These are phyloP conservation scores for Dactylellina leptospora DNA, from an alignment of 2,329 filamentous ascomycete species.

Conservation along the genomic window DNA sequence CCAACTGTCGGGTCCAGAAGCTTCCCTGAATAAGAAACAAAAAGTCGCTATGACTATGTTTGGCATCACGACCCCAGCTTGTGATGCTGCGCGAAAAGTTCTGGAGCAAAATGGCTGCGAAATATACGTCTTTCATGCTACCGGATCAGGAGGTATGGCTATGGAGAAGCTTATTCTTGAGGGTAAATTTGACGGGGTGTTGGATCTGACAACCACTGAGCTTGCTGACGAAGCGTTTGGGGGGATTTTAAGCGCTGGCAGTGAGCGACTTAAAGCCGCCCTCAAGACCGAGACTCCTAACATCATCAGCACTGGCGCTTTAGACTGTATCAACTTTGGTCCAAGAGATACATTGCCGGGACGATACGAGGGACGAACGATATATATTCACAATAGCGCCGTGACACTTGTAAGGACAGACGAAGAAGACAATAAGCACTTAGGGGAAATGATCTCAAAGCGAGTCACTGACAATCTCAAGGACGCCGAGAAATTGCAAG, in stretches of 20 bases:
- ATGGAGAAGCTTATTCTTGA: conserved; percentile 73
- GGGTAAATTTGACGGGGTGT: conserved; percentile 69
- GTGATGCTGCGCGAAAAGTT: conserved; percentile 66
- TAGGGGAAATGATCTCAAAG: conserved; percentile 68
- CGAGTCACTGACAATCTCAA: conserved; percentile 63
- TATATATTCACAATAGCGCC: conserved; percentile 73
- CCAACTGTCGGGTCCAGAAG: neutral
- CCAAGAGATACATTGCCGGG: conserved; percentile 67
- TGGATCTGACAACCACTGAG: conserved; percentile 78
- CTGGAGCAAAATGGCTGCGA: conserved; percentile 62
- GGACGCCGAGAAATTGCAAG: conserved; percentile 63
- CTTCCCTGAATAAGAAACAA: neutral
- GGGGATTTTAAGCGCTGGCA: conserved; percentile 70
- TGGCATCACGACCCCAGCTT: conserved; percentile 75
- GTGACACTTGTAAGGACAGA: conserved; percentile 74
- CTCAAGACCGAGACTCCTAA: conserved; percentile 68
- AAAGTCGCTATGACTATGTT: conserved; percentile 76
- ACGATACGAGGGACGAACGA: conserved; percentile 64
- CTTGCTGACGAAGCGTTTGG: conserved; percentile 71
- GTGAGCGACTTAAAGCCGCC: conserved; percentile 68
- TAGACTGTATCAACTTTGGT: conserved; percentile 69
- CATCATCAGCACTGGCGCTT: conserved; percentile 65
- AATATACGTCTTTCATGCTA: conserved; percentile 74
- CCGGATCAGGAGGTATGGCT: conserved; percentile 72
- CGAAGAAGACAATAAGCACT: conserved; percentile 65